Evolutionary conservation across 2,329 filamentous ascomycete species (phyloP).

Genomic region (Ophiostoma sp.): DNA sequence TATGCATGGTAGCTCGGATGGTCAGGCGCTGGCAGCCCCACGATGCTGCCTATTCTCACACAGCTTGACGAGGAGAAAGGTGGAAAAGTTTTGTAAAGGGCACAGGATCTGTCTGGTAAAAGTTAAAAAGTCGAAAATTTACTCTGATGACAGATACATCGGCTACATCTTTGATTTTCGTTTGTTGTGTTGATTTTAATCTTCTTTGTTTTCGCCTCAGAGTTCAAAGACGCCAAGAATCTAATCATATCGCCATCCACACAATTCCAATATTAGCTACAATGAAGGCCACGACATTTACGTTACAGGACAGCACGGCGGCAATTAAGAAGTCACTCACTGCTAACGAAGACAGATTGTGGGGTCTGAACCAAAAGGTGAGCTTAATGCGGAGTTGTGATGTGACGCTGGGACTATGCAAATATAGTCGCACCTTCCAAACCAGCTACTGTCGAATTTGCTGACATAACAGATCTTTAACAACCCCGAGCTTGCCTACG

Average conservation of each 20-base stretch:
- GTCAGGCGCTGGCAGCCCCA: background rate
- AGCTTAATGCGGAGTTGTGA: background rate
- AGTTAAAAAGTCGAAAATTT: background rate
- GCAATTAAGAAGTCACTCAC: constrained; percentile 16
- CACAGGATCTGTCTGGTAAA: background rate
- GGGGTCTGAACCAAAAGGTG: constrained; percentile 21
- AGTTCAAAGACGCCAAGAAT: no score
- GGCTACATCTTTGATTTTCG: background rate
- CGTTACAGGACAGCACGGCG: background rate
- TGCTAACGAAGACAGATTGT: constrained; percentile 16
- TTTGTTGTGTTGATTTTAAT: background rate
- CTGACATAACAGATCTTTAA: constrained; percentile 33
- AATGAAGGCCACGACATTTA: constrained; percentile 13
- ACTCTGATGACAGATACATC: no score
- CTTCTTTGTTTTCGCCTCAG: background rate
- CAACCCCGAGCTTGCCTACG: constrained; percentile 46
- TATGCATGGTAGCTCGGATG: background rate
- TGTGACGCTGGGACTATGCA: background rate
- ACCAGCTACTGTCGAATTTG: background rate
- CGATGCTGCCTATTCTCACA: constrained; percentile 4
- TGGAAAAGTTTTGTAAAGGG: background rate
- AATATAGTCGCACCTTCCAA: constrained; percentile 6
- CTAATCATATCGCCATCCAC: background rate
- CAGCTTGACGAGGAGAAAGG: background rate
- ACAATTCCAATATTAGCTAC: background rate